A percentile compares a stretch with the other conserved stretches of the same genome.
phyloP scores from a whole-genome alignment of 73 alveolate species.

The Paramecium caudatum region DNA sequence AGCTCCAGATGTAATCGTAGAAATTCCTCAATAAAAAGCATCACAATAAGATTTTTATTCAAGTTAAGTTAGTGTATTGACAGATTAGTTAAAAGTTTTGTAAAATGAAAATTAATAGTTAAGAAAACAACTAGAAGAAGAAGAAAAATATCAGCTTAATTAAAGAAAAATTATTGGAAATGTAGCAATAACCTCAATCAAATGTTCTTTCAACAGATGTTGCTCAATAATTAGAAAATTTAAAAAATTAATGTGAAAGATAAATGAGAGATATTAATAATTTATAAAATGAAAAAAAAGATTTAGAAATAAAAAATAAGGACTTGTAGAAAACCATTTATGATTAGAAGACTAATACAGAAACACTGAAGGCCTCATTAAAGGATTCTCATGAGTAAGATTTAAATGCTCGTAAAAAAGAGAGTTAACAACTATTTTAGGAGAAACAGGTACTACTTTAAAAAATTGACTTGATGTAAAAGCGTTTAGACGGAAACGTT shows the following conservation, averaged over 20 bases:
- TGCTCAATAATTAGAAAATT: too few species aligned
- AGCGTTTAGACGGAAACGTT: background rate
- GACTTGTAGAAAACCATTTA: background rate
- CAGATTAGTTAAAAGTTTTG: background rate
- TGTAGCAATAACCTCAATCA: too few species aligned
- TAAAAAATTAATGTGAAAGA: too few species aligned
- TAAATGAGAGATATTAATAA: background rate
- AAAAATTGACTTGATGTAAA: background rate
- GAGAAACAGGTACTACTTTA: background rate
- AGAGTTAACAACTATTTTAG: background rate
- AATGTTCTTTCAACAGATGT: too few species aligned
- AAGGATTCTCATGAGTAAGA: background rate
- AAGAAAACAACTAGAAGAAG: background rate
- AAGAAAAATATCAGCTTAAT: background rate
- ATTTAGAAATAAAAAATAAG: background rate
- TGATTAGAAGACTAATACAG: background rate
- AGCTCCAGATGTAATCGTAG: conserved; percentile 4
- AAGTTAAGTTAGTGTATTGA: background rate
- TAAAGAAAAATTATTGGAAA: too few species aligned
- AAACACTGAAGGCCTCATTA: background rate
- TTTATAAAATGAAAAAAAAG: background rate
- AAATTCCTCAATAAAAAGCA: background rate
- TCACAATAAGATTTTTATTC: background rate
- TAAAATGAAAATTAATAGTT: background rate
- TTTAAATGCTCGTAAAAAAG: background rate